Evolutionary conservation across 2,329 filamentous ascomycete genomes (phyloP), one percentile per base, ranked within the genome.

Genomic region (Monosporascus sp.): DNA sequence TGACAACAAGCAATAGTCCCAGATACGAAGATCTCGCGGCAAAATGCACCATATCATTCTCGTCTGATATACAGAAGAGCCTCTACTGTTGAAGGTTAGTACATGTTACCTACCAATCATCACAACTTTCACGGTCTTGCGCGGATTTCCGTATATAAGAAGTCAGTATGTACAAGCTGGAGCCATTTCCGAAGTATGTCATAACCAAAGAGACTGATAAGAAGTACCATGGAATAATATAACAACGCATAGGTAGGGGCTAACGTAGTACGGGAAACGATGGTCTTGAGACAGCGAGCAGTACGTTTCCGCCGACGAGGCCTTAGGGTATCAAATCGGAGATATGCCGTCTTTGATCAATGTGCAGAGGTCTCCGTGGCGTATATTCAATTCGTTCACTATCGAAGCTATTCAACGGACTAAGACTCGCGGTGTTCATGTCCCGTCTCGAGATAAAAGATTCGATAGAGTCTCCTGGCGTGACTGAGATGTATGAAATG

Each of bases 361-460:
- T 7, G 44, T 3, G 18, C 36, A 7, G 25, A 18, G 20, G 24
- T 24, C 35, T 8, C n/a, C 20, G 24, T 5, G 5, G 11, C 2
- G 36, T 25, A 24, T 38, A 57, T 24, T 59, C 50, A 6, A 59
- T 35, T n/a, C 48, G 49, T 7, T 48, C 41, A 11, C 49, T 53
- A 44, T 59, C 57, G 1, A 11, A 3, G n/a, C 54, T 39, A 5
- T 41, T 37, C 5, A 60, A 49, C 6, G 56, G 54, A 7, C 56
- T 48, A 1, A 57, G n/a, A 7, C 53, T 54, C 5, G 24, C 7
- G 1, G 57, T 60, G 3, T n/a, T 11, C 2, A 49, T 46, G 25
- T 59, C 58, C 1, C 56, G 56, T 1, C 45, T 39, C 7, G 37
- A 38, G n/a, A 60, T 57, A 39, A 60, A 60, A 2, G 56, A 60